Conservation (phyloP, 208 protist species). For the Leishmania braziliensis region DNA sequence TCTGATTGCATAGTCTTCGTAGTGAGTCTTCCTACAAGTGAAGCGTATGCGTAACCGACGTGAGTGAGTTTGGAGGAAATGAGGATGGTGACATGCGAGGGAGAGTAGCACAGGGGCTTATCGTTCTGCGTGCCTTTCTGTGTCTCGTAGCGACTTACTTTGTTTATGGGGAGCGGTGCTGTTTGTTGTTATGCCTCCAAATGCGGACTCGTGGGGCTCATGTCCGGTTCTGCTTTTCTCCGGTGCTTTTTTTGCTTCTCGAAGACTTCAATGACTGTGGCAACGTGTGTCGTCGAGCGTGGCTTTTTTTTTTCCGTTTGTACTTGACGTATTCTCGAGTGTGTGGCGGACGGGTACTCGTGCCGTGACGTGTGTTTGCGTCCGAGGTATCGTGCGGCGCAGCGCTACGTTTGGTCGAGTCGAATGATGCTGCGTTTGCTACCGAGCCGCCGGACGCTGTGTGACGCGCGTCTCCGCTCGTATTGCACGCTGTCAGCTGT, state of each 20-base stretch:
- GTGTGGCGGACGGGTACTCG: background rate
- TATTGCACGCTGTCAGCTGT: background rate
- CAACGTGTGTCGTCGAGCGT: background rate
- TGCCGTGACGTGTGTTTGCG: background rate
- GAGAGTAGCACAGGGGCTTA: background rate
- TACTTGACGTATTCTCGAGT: background rate
- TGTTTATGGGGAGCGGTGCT: background rate
- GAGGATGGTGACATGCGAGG: background rate
- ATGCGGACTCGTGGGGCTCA: background rate
- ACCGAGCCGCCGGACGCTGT: background rate
- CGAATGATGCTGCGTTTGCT: background rate
- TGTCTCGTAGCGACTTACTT: background rate
- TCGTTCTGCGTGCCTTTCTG: background rate
- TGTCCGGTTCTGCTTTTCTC: background rate
- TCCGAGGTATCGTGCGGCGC: background rate
- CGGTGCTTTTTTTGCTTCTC: background rate
- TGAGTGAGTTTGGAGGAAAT: background rate
- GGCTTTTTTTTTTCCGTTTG: background rate
- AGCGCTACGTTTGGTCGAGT: background rate
- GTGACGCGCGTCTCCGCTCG: background rate
- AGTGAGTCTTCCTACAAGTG: background rate
- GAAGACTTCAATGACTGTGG: background rate
- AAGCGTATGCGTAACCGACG: background rate
- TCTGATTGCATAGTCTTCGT: background rate
- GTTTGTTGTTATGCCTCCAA: background rate